These are phyloP conservation scores for Yamadazyma mexicana DNA, from an alignment of 1,139 yeast species.

Conservation along the genomic window DNA sequence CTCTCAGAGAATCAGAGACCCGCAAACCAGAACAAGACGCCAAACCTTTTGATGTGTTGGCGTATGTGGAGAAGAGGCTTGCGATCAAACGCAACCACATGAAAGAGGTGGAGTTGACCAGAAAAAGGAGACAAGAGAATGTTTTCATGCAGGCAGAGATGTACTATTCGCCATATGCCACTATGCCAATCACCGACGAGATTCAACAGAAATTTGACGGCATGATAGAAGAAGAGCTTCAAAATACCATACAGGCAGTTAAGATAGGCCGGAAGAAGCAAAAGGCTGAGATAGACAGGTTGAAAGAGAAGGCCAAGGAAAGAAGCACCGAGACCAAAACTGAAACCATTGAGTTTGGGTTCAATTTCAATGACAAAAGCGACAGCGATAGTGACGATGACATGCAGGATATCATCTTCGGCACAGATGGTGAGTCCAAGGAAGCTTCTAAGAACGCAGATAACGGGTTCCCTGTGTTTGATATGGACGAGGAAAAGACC, in stretches of 20 bases:
- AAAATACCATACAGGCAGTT: slow-evolving; percentile 35
- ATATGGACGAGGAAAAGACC: not conserved
- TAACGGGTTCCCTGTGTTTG: not conserved
- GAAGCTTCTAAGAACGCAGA: not conserved
- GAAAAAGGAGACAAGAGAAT: slow-evolving; percentile 30
- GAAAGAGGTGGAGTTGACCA: slow-evolving; percentile 20
- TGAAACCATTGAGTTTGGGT: slow-evolving; percentile 29
- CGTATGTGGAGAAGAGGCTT: slow-evolving; percentile 51
- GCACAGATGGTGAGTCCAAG: slow-evolving; percentile 5
- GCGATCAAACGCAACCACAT: slow-evolving; percentile 21
- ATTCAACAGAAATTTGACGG: slow-evolving; percentile 24
- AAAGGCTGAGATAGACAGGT: slow-evolving; percentile 20
- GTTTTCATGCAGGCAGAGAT: slow-evolving; percentile 47
- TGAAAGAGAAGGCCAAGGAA: slow-evolving; percentile 22
- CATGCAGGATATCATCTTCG: slow-evolving; percentile 15
- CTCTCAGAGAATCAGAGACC: slow-evolving; percentile 4
- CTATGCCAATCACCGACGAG: slow-evolving; percentile 24
- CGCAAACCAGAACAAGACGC: slow-evolving; percentile 7
- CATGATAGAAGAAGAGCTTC: slow-evolving; percentile 34
- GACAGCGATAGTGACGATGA: slow-evolving; percentile 19
- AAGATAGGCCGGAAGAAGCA: slow-evolving; percentile 33
- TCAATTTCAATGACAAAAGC: slow-evolving; percentile 25
- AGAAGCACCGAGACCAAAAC: slow-evolving; percentile 19
- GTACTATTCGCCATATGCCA: slow-evolving; percentile 41
- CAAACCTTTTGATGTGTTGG: slow-evolving; percentile 52